Conservation (phyloP, 305 asterid genomes). For the Fraxinus nigra region DNA sequence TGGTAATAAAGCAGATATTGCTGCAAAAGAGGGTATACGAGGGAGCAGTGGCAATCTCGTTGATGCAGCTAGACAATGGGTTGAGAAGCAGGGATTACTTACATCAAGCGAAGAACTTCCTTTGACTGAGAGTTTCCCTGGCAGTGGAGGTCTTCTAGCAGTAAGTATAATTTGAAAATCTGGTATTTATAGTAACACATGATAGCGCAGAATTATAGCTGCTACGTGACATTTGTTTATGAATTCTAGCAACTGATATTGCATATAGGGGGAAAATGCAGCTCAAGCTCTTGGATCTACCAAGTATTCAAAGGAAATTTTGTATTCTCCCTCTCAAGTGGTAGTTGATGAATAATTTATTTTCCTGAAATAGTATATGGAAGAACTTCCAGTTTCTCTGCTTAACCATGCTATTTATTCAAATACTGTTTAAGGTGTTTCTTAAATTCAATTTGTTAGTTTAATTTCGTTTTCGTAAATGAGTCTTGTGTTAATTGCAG, state of each 20-base stretch:
- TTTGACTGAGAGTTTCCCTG: conserved; percentile 79
- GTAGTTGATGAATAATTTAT: background rate
- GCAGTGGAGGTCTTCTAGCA: conserved; percentile 68
- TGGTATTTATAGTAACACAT: background rate
- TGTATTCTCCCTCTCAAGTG: background rate
- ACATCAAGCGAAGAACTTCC: conserved; percentile 90
- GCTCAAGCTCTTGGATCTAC: background rate
- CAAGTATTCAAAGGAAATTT: background rate
- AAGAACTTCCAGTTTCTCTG: background rate
- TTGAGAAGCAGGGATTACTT: conserved; percentile 94
- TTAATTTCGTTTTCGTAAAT: background rate
- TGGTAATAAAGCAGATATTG: conserved; percentile 86
- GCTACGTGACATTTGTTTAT: background rate
- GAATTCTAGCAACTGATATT: background rate
- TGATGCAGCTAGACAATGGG: conserved; percentile 98
- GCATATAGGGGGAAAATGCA: background rate
- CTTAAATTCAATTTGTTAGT: background rate
- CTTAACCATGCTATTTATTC: background rate
- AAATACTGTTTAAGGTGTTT: background rate
- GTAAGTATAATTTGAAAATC: conserved; percentile 34
- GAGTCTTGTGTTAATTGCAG: background rate
- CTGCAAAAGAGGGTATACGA: conserved; percentile 65
- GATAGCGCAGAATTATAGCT: background rate
- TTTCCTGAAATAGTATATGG: background rate
- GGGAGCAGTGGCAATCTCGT: conserved; percentile 99